phyloP scores from a whole-genome alignment of 768 basidiomycete species.

The Porphyrellus cyaneotinctus region DNA sequence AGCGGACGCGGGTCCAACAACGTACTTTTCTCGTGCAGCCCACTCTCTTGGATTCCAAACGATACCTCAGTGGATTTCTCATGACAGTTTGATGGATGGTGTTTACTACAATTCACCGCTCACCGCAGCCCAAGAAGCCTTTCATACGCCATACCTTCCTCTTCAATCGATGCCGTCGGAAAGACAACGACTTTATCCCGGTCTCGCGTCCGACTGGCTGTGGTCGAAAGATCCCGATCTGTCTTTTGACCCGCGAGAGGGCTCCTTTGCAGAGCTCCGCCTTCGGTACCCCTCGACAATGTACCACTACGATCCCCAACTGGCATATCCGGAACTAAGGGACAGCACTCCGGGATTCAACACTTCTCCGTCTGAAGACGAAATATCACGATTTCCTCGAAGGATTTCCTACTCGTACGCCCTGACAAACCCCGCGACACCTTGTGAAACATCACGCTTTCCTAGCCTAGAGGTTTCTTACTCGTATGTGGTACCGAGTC shows the following conservation, averaged over 20 bases:
- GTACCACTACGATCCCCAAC: constrained; percentile 2
- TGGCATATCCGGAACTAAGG: constrained; percentile 4
- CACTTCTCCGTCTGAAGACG: constrained; percentile 6
- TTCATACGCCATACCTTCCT: constrained; percentile 26
- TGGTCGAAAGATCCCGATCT: constrained; percentile 19
- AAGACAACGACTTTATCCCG: constrained; percentile 4
- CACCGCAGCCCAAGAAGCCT: constrained; percentile 28
- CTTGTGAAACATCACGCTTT: constrained; percentile 9
- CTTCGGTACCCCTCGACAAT: constrained; percentile 5
- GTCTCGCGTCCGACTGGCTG: constrained; percentile 8
- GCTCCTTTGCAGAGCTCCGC: constrained; percentile 6
- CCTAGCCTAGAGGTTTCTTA: constrained; percentile 8
- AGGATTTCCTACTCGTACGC: too few species aligned
- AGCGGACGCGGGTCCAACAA: constrained; percentile 15
- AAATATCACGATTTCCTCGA: constrained; percentile 6
- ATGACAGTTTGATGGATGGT: constrained; percentile 9
- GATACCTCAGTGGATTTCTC: constrained; percentile 11
- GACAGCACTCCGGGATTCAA: constrained; percentile 2
- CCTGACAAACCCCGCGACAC: too few species aligned
- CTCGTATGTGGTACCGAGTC: constrained; percentile 4
- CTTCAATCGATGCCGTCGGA: constrained; percentile 20
- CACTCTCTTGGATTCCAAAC: constrained; percentile 16
- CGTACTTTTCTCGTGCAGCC: constrained; percentile 6
- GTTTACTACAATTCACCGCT: constrained; percentile 11
- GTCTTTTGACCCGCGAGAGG: constrained; percentile 3